Conservation (phyloP, 169 alveolate genomes). For the Cryptosporidium muris region DNA sequence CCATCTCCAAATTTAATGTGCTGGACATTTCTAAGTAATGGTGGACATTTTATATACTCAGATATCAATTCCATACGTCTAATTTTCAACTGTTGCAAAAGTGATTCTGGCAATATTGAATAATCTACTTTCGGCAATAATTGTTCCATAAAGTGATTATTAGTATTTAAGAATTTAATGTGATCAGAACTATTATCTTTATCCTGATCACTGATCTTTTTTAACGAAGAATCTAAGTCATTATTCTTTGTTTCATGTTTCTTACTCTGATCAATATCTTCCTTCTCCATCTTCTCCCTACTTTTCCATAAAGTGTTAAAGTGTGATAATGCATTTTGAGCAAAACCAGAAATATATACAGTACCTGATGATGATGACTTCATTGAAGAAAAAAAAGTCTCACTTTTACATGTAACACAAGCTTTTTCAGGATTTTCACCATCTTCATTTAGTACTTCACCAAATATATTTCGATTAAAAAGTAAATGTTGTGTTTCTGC, state of each 20-base stretch:
- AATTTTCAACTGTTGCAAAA: constrained; percentile 35
- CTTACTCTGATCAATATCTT: not conserved
- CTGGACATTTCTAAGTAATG: not conserved
- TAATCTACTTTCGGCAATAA: not conserved
- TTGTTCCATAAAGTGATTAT: not conserved
- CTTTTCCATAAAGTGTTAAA: constrained; percentile 49
- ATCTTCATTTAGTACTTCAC: constrained; percentile 46
- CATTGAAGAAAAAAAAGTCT: constrained; percentile 12
- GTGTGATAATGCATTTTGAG: constrained; percentile 30
- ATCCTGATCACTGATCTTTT: not conserved
- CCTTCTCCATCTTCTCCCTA: not conserved
- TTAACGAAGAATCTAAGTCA: not conserved
- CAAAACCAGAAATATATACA: constrained; percentile 43
- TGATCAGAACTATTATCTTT: not conserved
- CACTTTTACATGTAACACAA: not conserved
- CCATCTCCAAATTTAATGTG: not conserved
- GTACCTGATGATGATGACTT: constrained; percentile 26
- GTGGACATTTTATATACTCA: constrained; percentile 56
- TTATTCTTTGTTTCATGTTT: not conserved
- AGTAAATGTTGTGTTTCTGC: constrained; percentile 66
- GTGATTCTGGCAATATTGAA: constrained; percentile 28
- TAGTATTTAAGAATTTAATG: not conserved
- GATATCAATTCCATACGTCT: constrained; percentile 63
- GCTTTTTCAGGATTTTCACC: not conserved
- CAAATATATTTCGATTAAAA: constrained; percentile 56